Conservation (phyloP, 331 rosid genomes). For the Malus hybrid region DNA sequence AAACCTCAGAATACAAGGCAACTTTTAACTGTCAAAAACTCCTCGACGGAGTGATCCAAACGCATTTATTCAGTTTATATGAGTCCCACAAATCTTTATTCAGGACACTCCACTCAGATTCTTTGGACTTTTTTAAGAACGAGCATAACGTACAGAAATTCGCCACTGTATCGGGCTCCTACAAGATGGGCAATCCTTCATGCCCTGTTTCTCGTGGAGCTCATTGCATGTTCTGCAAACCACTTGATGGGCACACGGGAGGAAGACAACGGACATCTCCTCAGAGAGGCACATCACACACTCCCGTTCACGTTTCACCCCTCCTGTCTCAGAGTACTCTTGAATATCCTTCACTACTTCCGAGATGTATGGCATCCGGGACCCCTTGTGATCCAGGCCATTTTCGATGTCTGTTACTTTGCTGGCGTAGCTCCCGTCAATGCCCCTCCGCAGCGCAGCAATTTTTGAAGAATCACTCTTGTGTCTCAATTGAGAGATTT, state of each 20-base stretch:
- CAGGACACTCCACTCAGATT: conserved; percentile 28
- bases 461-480: conserved; percentile 73
- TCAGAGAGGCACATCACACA: conserved; percentile 97
- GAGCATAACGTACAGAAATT: conserved; percentile 54
- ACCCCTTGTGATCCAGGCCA: conserved; percentile 24
- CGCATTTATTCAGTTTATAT: conserved; percentile 46
- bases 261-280: conserved; percentile 89
- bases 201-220: conserved; percentile 87
- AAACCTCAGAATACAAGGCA: conserved; percentile 19
- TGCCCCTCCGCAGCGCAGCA: conserved; percentile 81
- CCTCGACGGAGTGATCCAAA: conserved; percentile 28
- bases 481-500: conserved; percentile 65
- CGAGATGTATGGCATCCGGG: conserved; percentile 26
- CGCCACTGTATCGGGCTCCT: conserved; percentile 82
- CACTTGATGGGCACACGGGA: conserved; percentile 94
- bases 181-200: conserved; percentile 94
- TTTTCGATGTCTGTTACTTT: conserved; percentile 30
- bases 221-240: conserved; percentile 88
- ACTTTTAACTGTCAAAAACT: conserved; percentile 26
- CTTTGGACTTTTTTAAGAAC: conserved; percentile 19
- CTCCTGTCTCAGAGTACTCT: conserved; percentile 39
- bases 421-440: conserved; percentile 62
- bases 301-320: conserved; percentile 78
- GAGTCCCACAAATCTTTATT: conserved; percentile 38
- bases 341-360: conserved; percentile 31